Evolutionary conservation across 768 basidiomycete species (phyloP), one percentile per base, ranked within the genome.

Genomic region (Gautieria morchelliformis): DNA sequence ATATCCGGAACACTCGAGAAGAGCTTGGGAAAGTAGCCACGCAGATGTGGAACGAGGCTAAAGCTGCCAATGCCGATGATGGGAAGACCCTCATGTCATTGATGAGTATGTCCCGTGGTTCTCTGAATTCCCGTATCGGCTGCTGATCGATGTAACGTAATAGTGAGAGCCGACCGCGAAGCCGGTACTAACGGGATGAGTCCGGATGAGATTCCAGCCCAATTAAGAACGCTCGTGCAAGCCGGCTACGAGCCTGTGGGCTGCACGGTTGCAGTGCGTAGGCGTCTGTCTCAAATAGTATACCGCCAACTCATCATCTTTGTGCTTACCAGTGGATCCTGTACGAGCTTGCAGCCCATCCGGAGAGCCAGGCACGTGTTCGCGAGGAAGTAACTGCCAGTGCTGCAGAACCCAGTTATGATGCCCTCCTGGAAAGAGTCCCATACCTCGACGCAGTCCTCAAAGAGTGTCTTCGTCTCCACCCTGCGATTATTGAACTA

Each of bases 401-500:
- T 4, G 58, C 70, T 5, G 68, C 68, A n/a, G 73, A 82, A 47
- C 74, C 81, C 9, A 72, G 78, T 4, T 77, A 80, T 52, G 82
- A 83, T 44, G 70, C 74, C 27, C 63, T 83, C 54, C 78, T 75
- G 53, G 71, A 67, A 60, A 68, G 72, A 42, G 76, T 74, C 58
- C 78, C 81, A 1, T 70, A 84, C 44, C 72, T 87, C 17, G 79
- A 86, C 52, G 80, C 82, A 1, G 77, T 82, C 9, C 58, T 86
- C 46, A 78, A 79, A 62, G 84, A 85, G 66, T 79, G 79, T 3
- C 68, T 86, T 17, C 78, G 84, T 30, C 65, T 85, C 47, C 81
- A 84, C 62, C 78, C 84, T 17, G 75, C 83, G 1, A 75, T 86
- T 35, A 63, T 81, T 30, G 83, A 85, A 65, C 84, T 85, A 61